Evolutionary conservation across 75 land plant genomes (phyloP), one percentile per base, ranked within the genome.

Genomic region (Chamaecyparis obtusa): DNA sequence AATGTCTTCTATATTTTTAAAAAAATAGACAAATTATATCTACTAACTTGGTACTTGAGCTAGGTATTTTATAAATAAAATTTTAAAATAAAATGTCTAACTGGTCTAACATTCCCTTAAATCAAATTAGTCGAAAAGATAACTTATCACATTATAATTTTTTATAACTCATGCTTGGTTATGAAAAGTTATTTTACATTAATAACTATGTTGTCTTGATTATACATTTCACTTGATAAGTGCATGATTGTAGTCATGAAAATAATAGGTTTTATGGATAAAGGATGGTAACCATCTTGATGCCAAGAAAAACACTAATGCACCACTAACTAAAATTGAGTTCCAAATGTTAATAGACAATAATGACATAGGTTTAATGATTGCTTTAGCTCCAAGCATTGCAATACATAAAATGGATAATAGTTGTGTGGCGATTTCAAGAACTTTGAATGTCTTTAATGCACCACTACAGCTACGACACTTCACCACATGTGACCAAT

Each of bases 231-330:
- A 81, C 32, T 46, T 81, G 83, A 81, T 85, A 87, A 91, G 86
- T 72, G 94, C 98, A 91, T 96, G 98, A 56, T 92, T 92, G 75
- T 96, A 98, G 87, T 98, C 99, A 90, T 98, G 99, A 90, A 86
- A 98, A 86, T 95, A 92, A 91, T 94, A 97, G 77, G 16, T 95
- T 87, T 96, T 97, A 87, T 93, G 83, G 56, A 96, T 91, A 88
- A 96, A 96, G 83, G 91, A 90, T 41, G 95, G 85, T 48, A 96
- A 78, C 98, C 95, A 97, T 54, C 85, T 92, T 1, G 99, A 98
- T 75, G 93, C 90, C 3, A 91, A 74, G 69, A 88, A 92, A 71
- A 91, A 93, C 35, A 90, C 9, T 5, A 97, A 83, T 36, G 98
- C 95, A 7, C 74, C 17, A 5, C 88, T 80, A 9, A 98, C 91